Evolutionary conservation across 441 rosid species (phyloP), one percentile per base, ranked within the genome.

Genomic region (Viola pubescens): DNA sequence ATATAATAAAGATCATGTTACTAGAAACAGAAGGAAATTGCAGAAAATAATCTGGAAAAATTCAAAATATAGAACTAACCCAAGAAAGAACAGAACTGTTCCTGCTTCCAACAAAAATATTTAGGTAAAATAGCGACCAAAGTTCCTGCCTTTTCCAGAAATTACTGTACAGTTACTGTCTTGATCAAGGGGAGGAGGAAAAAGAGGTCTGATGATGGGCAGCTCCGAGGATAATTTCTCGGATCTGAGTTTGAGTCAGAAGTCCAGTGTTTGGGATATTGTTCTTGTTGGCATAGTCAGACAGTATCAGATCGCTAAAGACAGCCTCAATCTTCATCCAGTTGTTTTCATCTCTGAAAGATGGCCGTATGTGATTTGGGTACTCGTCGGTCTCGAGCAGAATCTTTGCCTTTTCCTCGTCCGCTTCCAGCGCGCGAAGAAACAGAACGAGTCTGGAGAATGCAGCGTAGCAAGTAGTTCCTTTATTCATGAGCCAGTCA

Each of bases 211-310:
- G 34, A 26, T 26, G 34, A 26, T 16, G 19, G 19, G 34, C 13
- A 46, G 49, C 49, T 8, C 49, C 49, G 3, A 46, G 49, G n/a
- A 46, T 46, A 46, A 46, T 46, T 2, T 46, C 49, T 8, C 49
- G 49, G 49, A 4, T 46, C 49, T 46, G n/a, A 4, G 49, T 8
- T 46, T 46, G 49, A 4, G 49, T 46, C 4, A 46, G 49, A 46
- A 12, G n/a, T 46, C n/a, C 9, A 46, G 49, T 46, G 49, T 46
- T 46, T 26, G 34, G 34, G 11, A 46, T 12, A 46, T 46, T 46
- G n/a, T 46, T 46, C 49, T 46, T 46, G n/a, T 46, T 46, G 49
- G 49, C 49, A 46, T 46, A 46, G n/a, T 46, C 49, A 8, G 49
- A 46, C 4, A 46, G 12, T 8, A 46, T 8, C n/a, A 8, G 49